Evolutionary conservation across 257 asterid species (phyloP).

Genomic region (Penstemon newberryi): DNA sequence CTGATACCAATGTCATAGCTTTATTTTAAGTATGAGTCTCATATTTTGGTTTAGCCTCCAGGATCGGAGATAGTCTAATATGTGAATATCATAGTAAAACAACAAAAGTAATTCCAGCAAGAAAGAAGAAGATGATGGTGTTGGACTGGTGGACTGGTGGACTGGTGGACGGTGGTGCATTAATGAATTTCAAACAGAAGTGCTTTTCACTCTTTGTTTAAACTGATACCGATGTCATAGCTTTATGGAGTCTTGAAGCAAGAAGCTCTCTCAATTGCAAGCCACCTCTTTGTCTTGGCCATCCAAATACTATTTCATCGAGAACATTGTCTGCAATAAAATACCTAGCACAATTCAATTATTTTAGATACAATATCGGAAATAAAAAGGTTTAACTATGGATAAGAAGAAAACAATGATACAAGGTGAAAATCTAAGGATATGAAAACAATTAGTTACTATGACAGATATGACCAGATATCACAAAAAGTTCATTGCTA

Average conservation of each 20-base stretch:
- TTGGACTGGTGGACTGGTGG: conserved; percentile 9
- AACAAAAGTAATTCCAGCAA: background rate
- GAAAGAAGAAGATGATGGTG: conserved; percentile 15
- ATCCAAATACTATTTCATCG: conserved; percentile 89
- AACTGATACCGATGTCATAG: conserved; percentile 69
- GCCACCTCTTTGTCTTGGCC: conserved; percentile 89
- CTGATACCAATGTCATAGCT: conserved; percentile 74
- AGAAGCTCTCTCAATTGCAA: conserved; percentile 76
- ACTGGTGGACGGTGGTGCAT: conserved; percentile 15
- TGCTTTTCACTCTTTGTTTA: conserved; percentile 17
- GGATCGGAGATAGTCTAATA: background rate
- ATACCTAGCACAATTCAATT: conserved; percentile 49
- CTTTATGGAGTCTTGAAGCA: conserved; percentile 80
- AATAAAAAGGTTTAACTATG: conserved; percentile 25
- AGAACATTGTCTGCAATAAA: conserved; percentile 89
- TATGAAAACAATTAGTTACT: background rate
- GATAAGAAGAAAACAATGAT: conserved; percentile 13
- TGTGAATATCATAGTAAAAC: background rate
- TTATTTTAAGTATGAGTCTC: conserved; percentile 30
- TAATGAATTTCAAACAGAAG: conserved; percentile 23
- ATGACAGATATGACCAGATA: conserved; percentile 9
- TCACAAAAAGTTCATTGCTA: conserved; percentile 8
- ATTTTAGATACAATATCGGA: conserved; percentile 31
- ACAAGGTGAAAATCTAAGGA: conserved; percentile 16
- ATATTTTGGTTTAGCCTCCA: no score